Conservation (phyloP, 2,329 filamentous ascomycete genomes). For the Sporothrix schenckii region DNA sequence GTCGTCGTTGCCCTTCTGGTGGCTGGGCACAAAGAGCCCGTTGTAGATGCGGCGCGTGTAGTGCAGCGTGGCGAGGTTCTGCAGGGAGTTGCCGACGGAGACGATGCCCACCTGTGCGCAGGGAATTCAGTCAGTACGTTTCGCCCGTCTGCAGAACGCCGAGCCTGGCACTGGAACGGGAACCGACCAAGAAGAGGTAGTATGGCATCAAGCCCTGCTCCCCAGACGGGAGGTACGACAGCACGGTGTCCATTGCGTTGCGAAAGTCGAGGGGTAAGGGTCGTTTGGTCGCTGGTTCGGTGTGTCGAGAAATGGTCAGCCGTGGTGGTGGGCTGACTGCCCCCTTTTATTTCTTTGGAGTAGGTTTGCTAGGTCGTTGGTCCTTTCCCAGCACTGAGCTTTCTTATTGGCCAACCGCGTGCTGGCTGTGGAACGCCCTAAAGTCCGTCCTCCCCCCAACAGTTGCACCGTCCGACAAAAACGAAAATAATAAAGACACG, state of each 20-base stretch:
- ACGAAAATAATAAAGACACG: neutral
- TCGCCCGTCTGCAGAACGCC: too few species aligned
- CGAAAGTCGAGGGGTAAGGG: neutral
- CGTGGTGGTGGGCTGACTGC: too few species aligned
- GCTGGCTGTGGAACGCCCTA: neutral
- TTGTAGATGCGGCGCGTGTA: slow-evolving; percentile 89
- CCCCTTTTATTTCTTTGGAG: too few species aligned
- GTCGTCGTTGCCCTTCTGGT: slow-evolving; percentile 54
- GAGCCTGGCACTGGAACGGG: neutral
- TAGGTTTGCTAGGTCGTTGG: too few species aligned
- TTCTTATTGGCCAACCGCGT: neutral
- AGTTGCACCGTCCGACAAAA: neutral
- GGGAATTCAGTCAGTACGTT: neutral
- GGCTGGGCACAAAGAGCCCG: slow-evolving; percentile 60
- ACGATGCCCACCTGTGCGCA: slow-evolving; percentile 71
- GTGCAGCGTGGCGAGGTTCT: slow-evolving; percentile 77
- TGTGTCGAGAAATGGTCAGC: too few species aligned
- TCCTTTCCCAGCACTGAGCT: neutral
- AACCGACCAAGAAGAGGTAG: slow-evolving; percentile 60
- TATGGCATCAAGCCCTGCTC: slow-evolving; percentile 61
- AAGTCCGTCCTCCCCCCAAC: neutral
- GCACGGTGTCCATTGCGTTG: slow-evolving; percentile 50
- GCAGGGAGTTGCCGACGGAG: slow-evolving; percentile 80
- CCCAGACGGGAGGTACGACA: slow-evolving; percentile 51
- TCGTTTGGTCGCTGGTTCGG: neutral